These are phyloP conservation scores for Xerocomellus chrysenteron DNA, from an alignment of 768 basidiomycete genomes.

Conservation along the genomic window DNA sequence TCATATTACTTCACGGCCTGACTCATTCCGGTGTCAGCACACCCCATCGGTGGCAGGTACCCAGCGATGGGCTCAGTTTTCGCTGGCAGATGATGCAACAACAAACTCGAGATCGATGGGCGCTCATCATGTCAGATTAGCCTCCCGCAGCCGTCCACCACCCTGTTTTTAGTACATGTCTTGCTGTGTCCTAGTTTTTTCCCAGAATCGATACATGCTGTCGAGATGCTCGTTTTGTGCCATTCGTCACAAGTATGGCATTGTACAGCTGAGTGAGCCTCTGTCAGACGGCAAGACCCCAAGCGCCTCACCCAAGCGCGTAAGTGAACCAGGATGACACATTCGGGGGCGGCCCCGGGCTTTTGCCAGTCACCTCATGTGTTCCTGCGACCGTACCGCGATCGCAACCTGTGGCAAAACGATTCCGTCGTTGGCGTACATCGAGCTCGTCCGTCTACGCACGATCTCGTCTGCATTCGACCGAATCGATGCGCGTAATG, in stretches of 20 bases:
- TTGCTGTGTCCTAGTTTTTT: conserved; percentile 11
- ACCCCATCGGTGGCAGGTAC: conserved; percentile 17
- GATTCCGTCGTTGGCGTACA: conserved; percentile 11
- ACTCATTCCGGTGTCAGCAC: conserved; percentile 15
- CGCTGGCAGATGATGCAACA: conserved; percentile 28
- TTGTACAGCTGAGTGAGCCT: background rate
- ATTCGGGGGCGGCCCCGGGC: conserved; percentile 8
- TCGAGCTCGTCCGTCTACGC: conserved; percentile 3
- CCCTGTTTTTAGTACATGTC: conserved; percentile 14
- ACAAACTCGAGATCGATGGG: conserved; percentile 15
- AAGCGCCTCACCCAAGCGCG: background rate
- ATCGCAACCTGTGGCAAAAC: conserved; percentile 18
- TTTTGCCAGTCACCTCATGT: conserved; percentile 5
- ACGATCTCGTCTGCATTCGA: conserved; percentile 12
- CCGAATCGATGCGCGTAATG: background rate
- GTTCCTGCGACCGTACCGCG: conserved; percentile 30
- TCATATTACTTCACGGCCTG: conserved; percentile 21
- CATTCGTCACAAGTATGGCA: background rate
- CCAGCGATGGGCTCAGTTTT: conserved; percentile 10
- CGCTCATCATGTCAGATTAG: conserved; percentile 22
- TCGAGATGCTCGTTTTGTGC: conserved; percentile 11
- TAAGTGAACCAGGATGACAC: conserved; percentile 3
- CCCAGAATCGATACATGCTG: conserved; percentile 1
- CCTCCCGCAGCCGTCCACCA: conserved; percentile 15
- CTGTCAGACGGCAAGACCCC: background rate